These are phyloP conservation scores for Zygoascus hellenicus DNA, from an alignment of 1,139 yeast genomes.

Conservation along the genomic window DNA sequence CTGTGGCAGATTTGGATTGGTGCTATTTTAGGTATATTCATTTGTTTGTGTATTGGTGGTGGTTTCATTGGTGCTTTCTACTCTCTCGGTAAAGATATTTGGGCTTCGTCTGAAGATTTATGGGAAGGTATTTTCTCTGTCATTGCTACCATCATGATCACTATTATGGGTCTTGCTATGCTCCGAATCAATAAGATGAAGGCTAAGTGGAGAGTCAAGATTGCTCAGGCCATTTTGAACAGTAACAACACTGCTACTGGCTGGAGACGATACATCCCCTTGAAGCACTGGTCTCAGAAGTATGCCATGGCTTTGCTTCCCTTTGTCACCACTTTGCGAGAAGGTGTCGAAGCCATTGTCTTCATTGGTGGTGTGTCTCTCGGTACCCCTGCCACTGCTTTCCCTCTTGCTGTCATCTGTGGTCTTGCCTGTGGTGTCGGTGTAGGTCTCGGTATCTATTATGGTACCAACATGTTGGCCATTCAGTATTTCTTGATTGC, in stretches of 20 bases:
- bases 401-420: slow-evolving; percentile 74
- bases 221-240: slow-evolving; percentile 64
- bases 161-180: slow-evolving; percentile 91
- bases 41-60: slow-evolving; percentile 76
- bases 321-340: slow-evolving; percentile 74
- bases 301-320: slow-evolving; percentile 77
- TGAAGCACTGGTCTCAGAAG: slow-evolving; percentile 43
- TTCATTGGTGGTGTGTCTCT: slow-evolving; percentile 87
- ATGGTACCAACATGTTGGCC: slow-evolving; percentile 72
- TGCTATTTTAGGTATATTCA: slow-evolving; percentile 58
- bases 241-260: slow-evolving; percentile 27
- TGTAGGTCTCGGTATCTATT: slow-evolving; percentile 65
- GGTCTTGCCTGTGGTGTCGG: slow-evolving; percentile 64
- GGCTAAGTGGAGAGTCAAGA: slow-evolving; percentile 87
- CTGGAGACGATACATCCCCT: slow-evolving; percentile 26
- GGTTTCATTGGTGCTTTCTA: slow-evolving; percentile 87
- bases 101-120: slow-evolving; percentile 82
- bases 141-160: slow-evolving; percentile 76
- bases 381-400: slow-evolving; percentile 65
- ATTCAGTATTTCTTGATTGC: slow-evolving; percentile 74
- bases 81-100: slow-evolving; percentile 69
- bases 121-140: slow-evolving; percentile 91
- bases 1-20: slow-evolving; percentile 78
- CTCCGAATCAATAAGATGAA: slow-evolving; percentile 84
- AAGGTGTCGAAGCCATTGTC: slow-evolving; percentile 84